These are phyloP conservation scores for Whalleya microplaca DNA, from an alignment of 2,329 filamentous ascomycete genomes.

Conservation along the genomic window DNA sequence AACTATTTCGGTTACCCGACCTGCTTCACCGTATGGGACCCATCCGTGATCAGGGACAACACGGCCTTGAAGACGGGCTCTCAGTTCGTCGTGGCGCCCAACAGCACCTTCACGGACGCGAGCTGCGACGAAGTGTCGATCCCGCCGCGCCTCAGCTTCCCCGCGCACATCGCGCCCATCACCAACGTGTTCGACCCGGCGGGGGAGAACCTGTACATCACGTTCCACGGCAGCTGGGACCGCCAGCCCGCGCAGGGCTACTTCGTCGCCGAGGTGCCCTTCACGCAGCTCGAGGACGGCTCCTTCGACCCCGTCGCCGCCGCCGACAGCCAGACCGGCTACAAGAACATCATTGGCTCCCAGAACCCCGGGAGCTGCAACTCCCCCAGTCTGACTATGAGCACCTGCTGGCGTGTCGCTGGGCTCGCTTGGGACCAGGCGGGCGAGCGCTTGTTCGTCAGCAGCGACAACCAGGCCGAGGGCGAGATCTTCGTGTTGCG, in stretches of 20 bases:
- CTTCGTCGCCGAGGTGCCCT: slow-evolving; percentile 40
- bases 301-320: slow-evolving; percentile 36
- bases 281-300: slow-evolving; percentile 38
- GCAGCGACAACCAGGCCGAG: slow-evolving; percentile 49
- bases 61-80: slow-evolving; percentile 37
- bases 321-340: slow-evolving; percentile 44
- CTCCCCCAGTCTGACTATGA: slow-evolving; percentile 38
- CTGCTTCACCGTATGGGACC: slow-evolving; percentile 45
- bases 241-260: slow-evolving; percentile 42
- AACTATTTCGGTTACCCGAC: slow-evolving; percentile 66
- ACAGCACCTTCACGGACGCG: slow-evolving; percentile 37
- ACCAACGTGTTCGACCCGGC: slow-evolving; percentile 64
- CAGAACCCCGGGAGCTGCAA: slow-evolving; percentile 47
- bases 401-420: slow-evolving; percentile 55
- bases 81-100: slow-evolving; percentile 40
- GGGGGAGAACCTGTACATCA: slow-evolving; percentile 61
- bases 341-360: slow-evolving; percentile 53
- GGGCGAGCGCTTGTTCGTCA: slow-evolving; percentile 54
- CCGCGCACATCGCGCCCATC: slow-evolving; percentile 65
- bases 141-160: slow-evolving; percentile 52
- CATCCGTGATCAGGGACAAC: slow-evolving; percentile 43
- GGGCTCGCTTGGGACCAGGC: slow-evolving; percentile 45
- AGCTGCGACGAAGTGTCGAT: slow-evolving; percentile 29
- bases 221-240: slow-evolving; percentile 65
- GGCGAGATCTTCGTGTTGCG: slow-evolving; percentile 48